Evolutionary conservation across 148 eudicot species (phyloP).

Genomic region (Spergularia marina): DNA sequence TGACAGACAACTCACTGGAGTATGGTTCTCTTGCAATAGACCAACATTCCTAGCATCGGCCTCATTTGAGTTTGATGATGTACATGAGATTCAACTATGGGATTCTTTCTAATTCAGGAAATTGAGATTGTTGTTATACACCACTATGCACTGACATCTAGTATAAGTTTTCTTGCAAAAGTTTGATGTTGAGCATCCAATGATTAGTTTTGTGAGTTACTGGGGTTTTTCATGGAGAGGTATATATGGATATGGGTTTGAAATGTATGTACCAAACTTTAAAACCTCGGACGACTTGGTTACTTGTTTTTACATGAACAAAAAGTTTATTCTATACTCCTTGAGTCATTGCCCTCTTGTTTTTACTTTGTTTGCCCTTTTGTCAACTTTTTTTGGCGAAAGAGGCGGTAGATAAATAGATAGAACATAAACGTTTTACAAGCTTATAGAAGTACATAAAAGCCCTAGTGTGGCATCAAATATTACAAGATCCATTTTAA

Average conservation of each 20-base stretch:
- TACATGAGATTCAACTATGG: constrained; percentile 7
- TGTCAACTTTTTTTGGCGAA: too few species aligned
- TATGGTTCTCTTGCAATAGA: neutral
- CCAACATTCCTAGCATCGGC: neutral
- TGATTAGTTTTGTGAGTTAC: neutral
- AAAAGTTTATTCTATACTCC: too few species aligned
- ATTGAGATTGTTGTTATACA: neutral
- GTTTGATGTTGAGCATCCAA: neutral
- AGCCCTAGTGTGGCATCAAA: too few species aligned
- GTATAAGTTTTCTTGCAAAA: neutral
- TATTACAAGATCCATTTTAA: too few species aligned
- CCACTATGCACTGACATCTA: neutral
- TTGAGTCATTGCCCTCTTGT: too few species aligned
- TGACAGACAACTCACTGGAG: neutral
- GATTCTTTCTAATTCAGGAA: neutral
- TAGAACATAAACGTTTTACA: too few species aligned
- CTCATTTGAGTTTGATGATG: neutral
- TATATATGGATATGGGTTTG: neutral
- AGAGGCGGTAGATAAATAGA: too few species aligned
- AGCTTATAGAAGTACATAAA: too few species aligned
- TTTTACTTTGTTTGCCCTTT: too few species aligned
- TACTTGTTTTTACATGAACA: too few species aligned
- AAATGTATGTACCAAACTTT: too few species aligned
- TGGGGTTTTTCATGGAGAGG: neutral
- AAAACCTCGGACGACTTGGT: too few species aligned